Conservation (phyloP, 257 asterid genomes). For the Lavandula angustifolia region DNA sequence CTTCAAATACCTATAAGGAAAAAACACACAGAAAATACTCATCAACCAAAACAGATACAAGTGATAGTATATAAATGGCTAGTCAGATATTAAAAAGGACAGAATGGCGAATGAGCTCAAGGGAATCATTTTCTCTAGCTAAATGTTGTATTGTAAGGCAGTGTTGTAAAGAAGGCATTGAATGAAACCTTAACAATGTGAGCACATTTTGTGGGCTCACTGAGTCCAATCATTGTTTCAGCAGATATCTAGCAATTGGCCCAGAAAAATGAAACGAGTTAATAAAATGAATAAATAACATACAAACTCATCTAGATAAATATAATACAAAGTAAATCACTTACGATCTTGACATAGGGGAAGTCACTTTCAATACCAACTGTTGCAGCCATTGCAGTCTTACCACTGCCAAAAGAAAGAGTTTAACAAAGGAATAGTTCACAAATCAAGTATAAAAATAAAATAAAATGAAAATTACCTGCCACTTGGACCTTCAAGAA, state of each 20-base stretch:
- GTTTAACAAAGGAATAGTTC: conserved; percentile 23
- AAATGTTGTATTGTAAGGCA: not conserved
- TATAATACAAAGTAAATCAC: conserved; percentile 36
- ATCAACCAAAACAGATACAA: conserved; percentile 25
- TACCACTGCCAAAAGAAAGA: conserved; percentile 67
- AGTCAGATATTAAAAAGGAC: not conserved
- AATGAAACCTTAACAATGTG: conserved; percentile 76
- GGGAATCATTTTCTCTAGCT: conserved; percentile 21
- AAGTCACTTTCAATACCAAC: conserved; percentile 87
- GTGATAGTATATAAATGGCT: not conserved
- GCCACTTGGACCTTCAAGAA: conserved; percentile 99
- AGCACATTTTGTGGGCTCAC: conserved; percentile 95
- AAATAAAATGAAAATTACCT: conserved; percentile 51
- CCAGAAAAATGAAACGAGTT: conserved; percentile 24
- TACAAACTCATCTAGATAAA: conserved; percentile 21
- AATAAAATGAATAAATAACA: conserved; percentile 20
- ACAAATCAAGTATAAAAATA: conserved; percentile 25
- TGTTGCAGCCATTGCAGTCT: conserved; percentile 96
- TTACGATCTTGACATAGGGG: conserved; percentile 96
- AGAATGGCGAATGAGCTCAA: not conserved
- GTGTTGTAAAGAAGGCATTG: conserved; percentile 17
- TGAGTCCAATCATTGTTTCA: conserved; percentile 94
- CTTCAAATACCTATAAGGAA: conserved; percentile 81
- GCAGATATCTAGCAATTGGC: conserved; percentile 75
- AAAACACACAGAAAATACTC: conserved; percentile 32